Conservation (phyloP, 2,329 filamentous ascomycete species). For the Helotiales sp. region DNA sequence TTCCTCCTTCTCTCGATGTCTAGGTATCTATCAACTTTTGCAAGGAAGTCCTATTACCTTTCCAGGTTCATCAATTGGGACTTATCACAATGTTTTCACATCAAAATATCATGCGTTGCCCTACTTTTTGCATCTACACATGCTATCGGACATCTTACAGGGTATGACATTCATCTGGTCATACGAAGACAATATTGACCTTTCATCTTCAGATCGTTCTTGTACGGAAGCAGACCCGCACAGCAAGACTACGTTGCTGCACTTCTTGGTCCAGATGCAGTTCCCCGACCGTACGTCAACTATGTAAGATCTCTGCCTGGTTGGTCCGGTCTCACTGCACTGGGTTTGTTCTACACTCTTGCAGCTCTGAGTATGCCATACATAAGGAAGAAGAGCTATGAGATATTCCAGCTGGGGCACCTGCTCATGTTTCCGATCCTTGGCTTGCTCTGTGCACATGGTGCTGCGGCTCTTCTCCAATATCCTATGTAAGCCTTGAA, state of each 20-base stretch:
- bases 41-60: slow-evolving; percentile 51
- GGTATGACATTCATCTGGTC: too few species aligned
- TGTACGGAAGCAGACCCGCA: slow-evolving; percentile 46
- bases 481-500: slow-evolving; percentile 57
- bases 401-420: slow-evolving; percentile 57
- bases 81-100: slow-evolving; percentile 54
- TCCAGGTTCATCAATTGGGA: slow-evolving; percentile 59
- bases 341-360: slow-evolving; percentile 51
- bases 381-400: slow-evolving; percentile 52
- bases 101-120: slow-evolving; percentile 52
- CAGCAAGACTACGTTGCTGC: slow-evolving; percentile 46
- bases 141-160: slow-evolving; percentile 53
- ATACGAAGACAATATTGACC: not conserved
- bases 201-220: slow-evolving; percentile 40
- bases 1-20: slow-evolving; percentile 60
- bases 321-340: slow-evolving; percentile 48
- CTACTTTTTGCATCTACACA: slow-evolving; percentile 52
- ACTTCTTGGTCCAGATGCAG: slow-evolving; percentile 40
- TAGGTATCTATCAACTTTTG: slow-evolving; percentile 52
- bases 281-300: slow-evolving; percentile 41
- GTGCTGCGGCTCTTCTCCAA: slow-evolving; percentile 50
- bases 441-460: slow-evolving; percentile 55
- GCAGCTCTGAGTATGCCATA: slow-evolving; percentile 49
- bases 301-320: slow-evolving; percentile 49
- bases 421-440: slow-evolving; percentile 60